Conservation (phyloP, 352 stramenopile species). For the Phytophthora multivora region DNA sequence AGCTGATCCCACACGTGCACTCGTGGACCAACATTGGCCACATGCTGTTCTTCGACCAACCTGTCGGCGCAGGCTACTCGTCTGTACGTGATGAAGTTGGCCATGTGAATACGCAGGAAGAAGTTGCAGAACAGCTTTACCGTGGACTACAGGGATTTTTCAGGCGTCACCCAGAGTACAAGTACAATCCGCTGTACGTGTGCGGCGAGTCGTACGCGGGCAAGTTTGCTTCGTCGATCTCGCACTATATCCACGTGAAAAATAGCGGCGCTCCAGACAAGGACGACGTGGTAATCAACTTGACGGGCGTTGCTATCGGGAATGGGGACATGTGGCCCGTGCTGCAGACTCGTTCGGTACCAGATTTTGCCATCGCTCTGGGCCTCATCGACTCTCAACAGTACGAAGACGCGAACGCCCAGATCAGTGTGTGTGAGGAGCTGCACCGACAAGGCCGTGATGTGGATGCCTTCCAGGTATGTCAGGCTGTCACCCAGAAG, state of each 20-base stretch:
- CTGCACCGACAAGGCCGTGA: slow-evolving; percentile 74
- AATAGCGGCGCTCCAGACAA: slow-evolving; percentile 57
- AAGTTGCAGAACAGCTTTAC: slow-evolving; percentile 90
- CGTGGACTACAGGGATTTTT: slow-evolving; percentile 92
- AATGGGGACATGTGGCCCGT: slow-evolving; percentile 90
- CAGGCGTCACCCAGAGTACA: slow-evolving; percentile 83
- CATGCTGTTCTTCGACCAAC: slow-evolving; percentile 88
- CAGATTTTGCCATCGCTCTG: slow-evolving; percentile 81
- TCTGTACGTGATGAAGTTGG: slow-evolving; percentile 71
- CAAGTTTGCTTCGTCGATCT: slow-evolving; percentile 96
- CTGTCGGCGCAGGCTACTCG: slow-evolving; percentile 81
- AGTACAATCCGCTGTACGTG: slow-evolving; percentile 60
- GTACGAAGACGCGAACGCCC: slow-evolving; percentile 73
- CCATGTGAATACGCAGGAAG: slow-evolving; percentile 71
- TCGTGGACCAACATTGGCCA: slow-evolving; percentile 81
- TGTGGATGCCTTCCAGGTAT: slow-evolving; percentile 75
- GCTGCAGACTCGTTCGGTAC: slow-evolving; percentile 77
- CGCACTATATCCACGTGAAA: slow-evolving; percentile 92
- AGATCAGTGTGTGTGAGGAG: slow-evolving; percentile 80
- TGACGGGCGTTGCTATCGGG: slow-evolving; percentile 91
- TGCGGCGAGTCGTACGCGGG: slow-evolving; percentile 96
- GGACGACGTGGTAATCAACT: slow-evolving; percentile 59
- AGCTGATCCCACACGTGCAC: slow-evolving; percentile 67
- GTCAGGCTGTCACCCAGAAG: slow-evolving; percentile 69
- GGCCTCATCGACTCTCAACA: slow-evolving; percentile 85